These are phyloP conservation scores for Neonectria punicea DNA, from an alignment of 2,329 filamentous ascomycete species.

Conservation along the genomic window DNA sequence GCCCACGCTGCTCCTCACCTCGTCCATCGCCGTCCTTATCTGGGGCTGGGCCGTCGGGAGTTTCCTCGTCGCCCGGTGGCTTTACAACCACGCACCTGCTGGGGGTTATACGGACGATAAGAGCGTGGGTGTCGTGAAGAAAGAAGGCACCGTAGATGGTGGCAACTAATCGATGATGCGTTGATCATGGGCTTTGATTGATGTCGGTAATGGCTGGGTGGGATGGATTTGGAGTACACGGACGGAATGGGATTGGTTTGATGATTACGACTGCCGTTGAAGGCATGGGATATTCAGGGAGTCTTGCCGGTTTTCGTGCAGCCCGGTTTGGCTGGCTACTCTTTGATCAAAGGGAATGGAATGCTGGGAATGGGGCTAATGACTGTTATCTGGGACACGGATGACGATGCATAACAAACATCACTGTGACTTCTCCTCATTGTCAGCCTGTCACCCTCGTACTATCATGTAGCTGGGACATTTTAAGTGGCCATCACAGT, in stretches of 20 bases:
- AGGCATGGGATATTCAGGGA: conserved; percentile 6
- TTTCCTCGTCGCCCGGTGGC: conserved; percentile 62
- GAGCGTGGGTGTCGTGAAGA: conserved; percentile 39
- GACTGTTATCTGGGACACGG: no score
- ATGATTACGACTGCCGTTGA: not conserved
- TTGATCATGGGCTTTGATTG: not conserved
- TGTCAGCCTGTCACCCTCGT: not conserved
- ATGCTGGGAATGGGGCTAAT: not conserved
- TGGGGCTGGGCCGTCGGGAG: conserved; percentile 75
- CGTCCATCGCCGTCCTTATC: conserved; percentile 68
- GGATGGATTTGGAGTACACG: not conserved
- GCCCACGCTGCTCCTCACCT: conserved; percentile 74
- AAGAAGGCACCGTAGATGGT: conserved; percentile 24
- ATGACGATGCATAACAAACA: no score
- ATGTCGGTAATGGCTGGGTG: conserved; percentile 7
- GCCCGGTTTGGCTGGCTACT: not conserved
- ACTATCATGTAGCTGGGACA: not conserved
- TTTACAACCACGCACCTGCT: conserved; percentile 53
- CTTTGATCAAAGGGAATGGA: not conserved
- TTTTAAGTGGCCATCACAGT: not conserved
- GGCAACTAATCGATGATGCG: not conserved
- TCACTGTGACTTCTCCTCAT: no score
- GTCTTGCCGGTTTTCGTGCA: not conserved
- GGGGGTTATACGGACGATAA: conserved; percentile 30
- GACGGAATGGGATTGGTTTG: not conserved